A percentile compares a stretch with the other conserved stretches of the same genome.
phyloP scores from a whole-genome alignment of 2,329 filamentous ascomycete genomes.

The Penicillium sp. region DNA sequence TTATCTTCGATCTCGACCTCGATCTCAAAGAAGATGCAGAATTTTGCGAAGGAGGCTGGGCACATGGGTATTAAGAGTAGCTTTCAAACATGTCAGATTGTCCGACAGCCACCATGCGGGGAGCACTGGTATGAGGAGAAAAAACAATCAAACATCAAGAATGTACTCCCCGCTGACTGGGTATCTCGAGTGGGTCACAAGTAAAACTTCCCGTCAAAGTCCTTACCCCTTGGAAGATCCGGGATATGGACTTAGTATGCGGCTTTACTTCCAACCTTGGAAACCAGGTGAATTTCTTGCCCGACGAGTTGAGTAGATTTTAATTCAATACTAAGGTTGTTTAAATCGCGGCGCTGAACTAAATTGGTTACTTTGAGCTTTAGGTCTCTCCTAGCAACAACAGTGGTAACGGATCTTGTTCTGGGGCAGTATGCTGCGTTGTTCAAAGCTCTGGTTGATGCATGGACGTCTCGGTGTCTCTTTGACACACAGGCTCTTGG shows the following conservation, averaged over 20 bases:
- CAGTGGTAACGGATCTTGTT: no score
- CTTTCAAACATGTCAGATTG: neutral
- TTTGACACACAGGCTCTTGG: no score
- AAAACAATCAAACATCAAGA: constrained; percentile 5
- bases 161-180: constrained; percentile 11
- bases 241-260: neutral
- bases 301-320: no score
- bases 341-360: no score
- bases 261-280: neutral
- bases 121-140: constrained; percentile 11
- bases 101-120: neutral
- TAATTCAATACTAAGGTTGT: no score
- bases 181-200: neutral
- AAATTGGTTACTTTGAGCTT: no score
- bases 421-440: no score
- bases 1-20: constrained; percentile 12
- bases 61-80: neutral
- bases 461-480: no score
- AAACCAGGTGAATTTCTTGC: no score
- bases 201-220: neutral
- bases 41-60: neutral
- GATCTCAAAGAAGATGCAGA: constrained; percentile 5
- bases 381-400: no score
- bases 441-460: no score
- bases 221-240: constrained; percentile 13